A percentile compares a stretch with the other conserved stretches of the same genome.
These are phyloP conservation scores for Phialophora chinensis DNA, from an alignment of 2,329 filamentous ascomycete species.

Conservation along the genomic window DNA sequence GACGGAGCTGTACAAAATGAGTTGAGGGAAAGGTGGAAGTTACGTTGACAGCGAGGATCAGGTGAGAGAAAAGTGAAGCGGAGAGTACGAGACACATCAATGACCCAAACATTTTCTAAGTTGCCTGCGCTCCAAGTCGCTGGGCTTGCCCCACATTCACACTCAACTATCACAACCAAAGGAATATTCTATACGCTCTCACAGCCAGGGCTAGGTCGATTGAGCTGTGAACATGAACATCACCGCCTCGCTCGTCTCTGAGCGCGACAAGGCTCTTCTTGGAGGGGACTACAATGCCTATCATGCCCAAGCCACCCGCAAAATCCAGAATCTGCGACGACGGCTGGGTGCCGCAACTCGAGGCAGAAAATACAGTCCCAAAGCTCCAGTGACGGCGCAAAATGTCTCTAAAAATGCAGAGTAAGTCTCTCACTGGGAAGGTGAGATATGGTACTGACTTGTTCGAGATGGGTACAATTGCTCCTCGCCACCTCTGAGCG, in stretches of 20 bases:
- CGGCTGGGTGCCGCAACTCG: conserved; percentile 84
- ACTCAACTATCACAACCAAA: background rate
- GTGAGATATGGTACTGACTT: conserved; percentile 29
- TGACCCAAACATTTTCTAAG: conserved; percentile 9
- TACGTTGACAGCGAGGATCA: conserved; percentile 2
- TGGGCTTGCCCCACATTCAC: conserved; percentile 6
- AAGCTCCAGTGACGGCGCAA: conserved; percentile 71
- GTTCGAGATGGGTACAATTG: conserved; percentile 72
- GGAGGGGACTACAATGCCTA: conserved; percentile 90
- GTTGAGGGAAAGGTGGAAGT: background rate
- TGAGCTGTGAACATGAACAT: conserved; percentile 73
- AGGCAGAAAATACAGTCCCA: conserved; percentile 81
- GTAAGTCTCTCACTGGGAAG: conserved; percentile 57
- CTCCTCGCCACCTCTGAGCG: conserved; percentile 85
- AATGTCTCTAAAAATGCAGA: conserved; percentile 76
- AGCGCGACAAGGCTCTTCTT: conserved; percentile 81
- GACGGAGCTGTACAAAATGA: background rate
- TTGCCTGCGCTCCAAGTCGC: background rate
- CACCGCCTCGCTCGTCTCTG: conserved; percentile 79
- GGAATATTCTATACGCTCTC: background rate
- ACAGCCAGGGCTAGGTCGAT: background rate
- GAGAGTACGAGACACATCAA: background rate
- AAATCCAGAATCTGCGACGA: conserved; percentile 81
- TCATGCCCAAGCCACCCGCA: conserved; percentile 76
- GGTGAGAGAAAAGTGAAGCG: conserved; percentile 14